Percentiles rank a stretch among this genome's conserved stretches.
These are phyloP conservation scores for Chlamydomonas asymmetrica DNA, from an alignment of 139 green algal genomes.

Conservation along the genomic window DNA sequence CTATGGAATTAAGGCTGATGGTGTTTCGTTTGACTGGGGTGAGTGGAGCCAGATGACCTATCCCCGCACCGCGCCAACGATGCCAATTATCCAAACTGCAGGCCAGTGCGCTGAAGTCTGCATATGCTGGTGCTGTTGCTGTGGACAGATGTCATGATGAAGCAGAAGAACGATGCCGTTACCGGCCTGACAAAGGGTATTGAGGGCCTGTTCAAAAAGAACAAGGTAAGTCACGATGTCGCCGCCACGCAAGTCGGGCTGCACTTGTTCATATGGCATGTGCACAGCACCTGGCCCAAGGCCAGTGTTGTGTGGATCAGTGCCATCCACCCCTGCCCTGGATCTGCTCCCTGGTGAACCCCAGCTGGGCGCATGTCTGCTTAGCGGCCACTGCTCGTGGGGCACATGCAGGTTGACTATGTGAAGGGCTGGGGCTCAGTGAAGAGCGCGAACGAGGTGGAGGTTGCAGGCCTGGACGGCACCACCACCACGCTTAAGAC, in stretches of 20 bases:
- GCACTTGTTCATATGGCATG: not conserved
- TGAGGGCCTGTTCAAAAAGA: constrained; percentile 99
- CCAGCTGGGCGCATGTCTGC: no score
- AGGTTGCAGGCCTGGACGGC: constrained; percentile 80
- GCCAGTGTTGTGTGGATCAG: no score
- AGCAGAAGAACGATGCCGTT: constrained; percentile 91
- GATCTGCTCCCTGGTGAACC: no score
- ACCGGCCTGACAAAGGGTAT: constrained; percentile 95
- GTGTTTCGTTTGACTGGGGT: constrained; percentile 74
- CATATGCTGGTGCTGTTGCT: no score
- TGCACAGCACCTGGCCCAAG: no score
- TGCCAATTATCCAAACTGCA: no score
- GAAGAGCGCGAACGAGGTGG: constrained; percentile 72
- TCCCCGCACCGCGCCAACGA: no score
- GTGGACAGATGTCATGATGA: constrained; percentile 95
- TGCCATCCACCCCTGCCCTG: no score
- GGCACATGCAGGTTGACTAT: constrained; percentile 79
- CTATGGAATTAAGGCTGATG: constrained; percentile 80
- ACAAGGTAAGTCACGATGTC: constrained; percentile 89
- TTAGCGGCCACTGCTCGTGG: not conserved
- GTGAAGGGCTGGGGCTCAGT: constrained; percentile 94
- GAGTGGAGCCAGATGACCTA: no score
- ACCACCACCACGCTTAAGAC: constrained; percentile 56
- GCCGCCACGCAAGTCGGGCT: no score
- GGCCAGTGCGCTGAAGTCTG: no score